phyloP scores from a whole-genome alignment of 352 stramenopile genomes.

The Albugo candida region DNA sequence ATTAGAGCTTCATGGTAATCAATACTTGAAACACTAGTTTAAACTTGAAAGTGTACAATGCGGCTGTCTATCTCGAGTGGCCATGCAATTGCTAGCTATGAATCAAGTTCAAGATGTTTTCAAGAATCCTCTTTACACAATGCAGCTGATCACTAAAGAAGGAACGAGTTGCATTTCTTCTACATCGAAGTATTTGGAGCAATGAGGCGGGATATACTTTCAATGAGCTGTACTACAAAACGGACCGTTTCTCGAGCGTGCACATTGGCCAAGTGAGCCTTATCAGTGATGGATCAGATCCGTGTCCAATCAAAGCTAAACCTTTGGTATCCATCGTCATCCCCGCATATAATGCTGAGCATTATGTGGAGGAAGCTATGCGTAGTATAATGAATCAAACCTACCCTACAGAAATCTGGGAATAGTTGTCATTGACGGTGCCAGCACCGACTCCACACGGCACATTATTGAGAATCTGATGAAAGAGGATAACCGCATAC shows the following conservation, averaged over 20 bases:
- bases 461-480: constrained; percentile 27
- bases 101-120: constrained; percentile 76
- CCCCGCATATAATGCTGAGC: constrained; percentile 38
- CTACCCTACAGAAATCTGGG: constrained; percentile 22
- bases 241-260: constrained; percentile 34
- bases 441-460: constrained; percentile 22
- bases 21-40: constrained; percentile 16
- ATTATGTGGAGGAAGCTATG: constrained; percentile 22
- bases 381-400: constrained; percentile 19
- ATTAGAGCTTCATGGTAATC: constrained; percentile 34
- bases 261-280: constrained; percentile 65
- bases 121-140: constrained; percentile 38
- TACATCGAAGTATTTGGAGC: constrained; percentile 15
- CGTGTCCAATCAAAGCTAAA: constrained; percentile 1
- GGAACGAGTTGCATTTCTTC: constrained; percentile 9
- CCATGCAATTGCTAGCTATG: constrained; percentile 64
- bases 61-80: constrained; percentile 21
- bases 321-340: constrained; percentile 42
- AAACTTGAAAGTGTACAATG: constrained; percentile 14
- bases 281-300: constrained; percentile 6
- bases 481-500: constrained; percentile 13
- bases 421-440: constrained; percentile 55
- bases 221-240: constrained; percentile 32
- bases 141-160: constrained; percentile 3
- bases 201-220: constrained; percentile 18